Evolutionary conservation across 345 rosid species (phyloP).

Genomic region (Ricinus communis): DNA sequence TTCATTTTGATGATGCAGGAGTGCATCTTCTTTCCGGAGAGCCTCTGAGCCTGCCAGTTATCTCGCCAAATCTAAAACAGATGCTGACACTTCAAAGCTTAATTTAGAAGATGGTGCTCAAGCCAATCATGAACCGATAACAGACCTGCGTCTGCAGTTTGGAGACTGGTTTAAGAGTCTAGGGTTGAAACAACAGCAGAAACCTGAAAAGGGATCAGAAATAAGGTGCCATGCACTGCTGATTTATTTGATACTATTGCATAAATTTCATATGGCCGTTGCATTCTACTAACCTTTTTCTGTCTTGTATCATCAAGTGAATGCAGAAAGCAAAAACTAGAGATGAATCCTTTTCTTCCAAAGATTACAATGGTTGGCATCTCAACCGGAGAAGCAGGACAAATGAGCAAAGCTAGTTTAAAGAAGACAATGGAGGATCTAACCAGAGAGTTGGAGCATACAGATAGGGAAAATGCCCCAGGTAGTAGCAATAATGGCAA

Average conservation of each 20-base stretch:
- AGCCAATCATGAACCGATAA: slow-evolving; percentile 30
- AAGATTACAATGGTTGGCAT: slow-evolving; percentile 97
- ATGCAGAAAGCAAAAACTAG: slow-evolving; percentile 35
- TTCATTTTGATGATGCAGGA: slow-evolving; percentile 46
- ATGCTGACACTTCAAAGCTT: slow-evolving; percentile 33
- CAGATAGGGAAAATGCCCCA: slow-evolving; percentile 50
- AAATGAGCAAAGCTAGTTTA: slow-evolving; percentile 69
- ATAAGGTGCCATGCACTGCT: slow-evolving; percentile 36
- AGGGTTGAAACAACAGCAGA: slow-evolving; percentile 39
- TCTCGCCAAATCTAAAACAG: slow-evolving; percentile 37
- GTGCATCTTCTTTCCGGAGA: slow-evolving; percentile 64
- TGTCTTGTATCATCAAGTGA: slow-evolving; percentile 36
- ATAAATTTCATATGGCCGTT: slow-evolving; percentile 3
- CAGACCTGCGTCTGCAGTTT: slow-evolving; percentile 55
- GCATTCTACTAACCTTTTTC: slow-evolving; percentile 8
- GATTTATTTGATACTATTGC: neutral
- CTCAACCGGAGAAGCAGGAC: slow-evolving; percentile 76
- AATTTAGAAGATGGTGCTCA: slow-evolving; percentile 35
- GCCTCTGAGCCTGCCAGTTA: slow-evolving; percentile 47
- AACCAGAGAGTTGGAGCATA: slow-evolving; percentile 66
- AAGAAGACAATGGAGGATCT: slow-evolving; percentile 86
- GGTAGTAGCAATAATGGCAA: slow-evolving; percentile 23
- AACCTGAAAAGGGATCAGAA: slow-evolving; percentile 32
- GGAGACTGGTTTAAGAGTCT: slow-evolving; percentile 63
- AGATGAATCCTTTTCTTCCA: slow-evolving; percentile 79